phyloP scores from a whole-genome alignment of 495 filamentous ascomycete species.

The Lasiosphaeria miniovina region DNA sequence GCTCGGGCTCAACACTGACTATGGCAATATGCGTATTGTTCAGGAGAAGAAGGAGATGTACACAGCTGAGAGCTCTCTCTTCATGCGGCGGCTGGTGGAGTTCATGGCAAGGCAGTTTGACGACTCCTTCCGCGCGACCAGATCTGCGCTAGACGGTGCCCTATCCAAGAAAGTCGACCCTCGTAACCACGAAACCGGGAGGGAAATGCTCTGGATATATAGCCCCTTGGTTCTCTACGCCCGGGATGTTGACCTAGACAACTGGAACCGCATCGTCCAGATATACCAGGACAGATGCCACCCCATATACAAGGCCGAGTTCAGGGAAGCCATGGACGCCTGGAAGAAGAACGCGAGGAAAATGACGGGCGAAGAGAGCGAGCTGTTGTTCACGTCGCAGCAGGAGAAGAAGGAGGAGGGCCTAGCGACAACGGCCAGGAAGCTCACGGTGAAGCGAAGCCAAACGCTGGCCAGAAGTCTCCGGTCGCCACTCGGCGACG shows the following conservation, averaged over 20 bases:
- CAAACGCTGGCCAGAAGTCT: constrained; percentile 77
- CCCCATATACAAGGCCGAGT: constrained; percentile 76
- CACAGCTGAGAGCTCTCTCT: constrained; percentile 62
- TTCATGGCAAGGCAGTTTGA: constrained; percentile 80
- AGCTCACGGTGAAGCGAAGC: constrained; percentile 86
- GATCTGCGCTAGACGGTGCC: constrained; percentile 51
- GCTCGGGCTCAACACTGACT: constrained; percentile 68
- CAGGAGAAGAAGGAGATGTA: constrained; percentile 92
- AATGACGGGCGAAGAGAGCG: constrained; percentile 77
- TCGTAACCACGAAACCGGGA: constrained; percentile 50
- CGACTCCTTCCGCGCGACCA: constrained; percentile 64
- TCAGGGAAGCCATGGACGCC: constrained; percentile 69
- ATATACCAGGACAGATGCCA: constrained; percentile 75
- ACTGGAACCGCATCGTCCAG: constrained; percentile 75
- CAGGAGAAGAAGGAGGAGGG: constrained; percentile 77
- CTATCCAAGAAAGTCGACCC: constrained; percentile 53
- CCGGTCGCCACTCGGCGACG: constrained; percentile 63
- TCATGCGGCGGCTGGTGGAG: constrained; percentile 72
- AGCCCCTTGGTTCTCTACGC: constrained; percentile 81
- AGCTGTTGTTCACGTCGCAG: constrained; percentile 82
- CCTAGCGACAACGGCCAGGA: constrained; percentile 74
- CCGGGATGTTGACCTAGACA: constrained; percentile 71
- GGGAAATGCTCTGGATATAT: constrained; percentile 72
- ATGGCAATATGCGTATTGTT: constrained; percentile 88
- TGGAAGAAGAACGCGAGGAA: constrained; percentile 84